phyloP scores from a whole-genome alignment of 1,284 basidiomycete genomes.

The Phenoliferia sp. region DNA sequence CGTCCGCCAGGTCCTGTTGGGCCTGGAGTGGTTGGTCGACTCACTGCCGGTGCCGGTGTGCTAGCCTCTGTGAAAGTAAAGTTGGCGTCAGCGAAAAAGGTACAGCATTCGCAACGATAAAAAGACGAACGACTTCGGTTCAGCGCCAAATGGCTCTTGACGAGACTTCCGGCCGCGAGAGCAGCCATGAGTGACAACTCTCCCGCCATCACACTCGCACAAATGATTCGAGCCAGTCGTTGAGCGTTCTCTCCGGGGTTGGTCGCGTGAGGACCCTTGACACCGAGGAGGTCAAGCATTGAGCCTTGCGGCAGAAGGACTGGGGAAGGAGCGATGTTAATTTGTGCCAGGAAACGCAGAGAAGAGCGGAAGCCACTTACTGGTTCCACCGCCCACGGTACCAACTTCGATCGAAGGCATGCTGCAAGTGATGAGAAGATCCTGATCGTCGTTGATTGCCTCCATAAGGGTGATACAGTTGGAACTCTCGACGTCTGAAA shows the following conservation, averaged over 20 bases:
- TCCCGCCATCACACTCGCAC: constrained; percentile 88
- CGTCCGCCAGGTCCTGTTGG: neutral
- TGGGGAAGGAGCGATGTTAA: neutral
- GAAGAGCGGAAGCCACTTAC: constrained; percentile 31
- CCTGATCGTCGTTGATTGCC: constrained; percentile 84
- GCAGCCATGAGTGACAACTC: constrained; percentile 78
- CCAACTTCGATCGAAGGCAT: constrained; percentile 97
- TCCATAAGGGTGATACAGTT: constrained; percentile 99
- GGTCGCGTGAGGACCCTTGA: constrained; percentile 77
- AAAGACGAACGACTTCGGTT: constrained; percentile 46
- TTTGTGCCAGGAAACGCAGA: constrained; percentile 13
- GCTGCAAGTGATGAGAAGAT: constrained; percentile 83
- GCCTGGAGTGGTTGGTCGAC: neutral
- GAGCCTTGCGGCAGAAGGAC: constrained; percentile 79
- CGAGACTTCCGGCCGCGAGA: constrained; percentile 66
- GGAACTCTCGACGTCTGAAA: constrained; percentile 84
- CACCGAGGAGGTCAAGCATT: constrained; percentile 87
- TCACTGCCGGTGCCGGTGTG: neutral
- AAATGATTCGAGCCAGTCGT: constrained; percentile 77
- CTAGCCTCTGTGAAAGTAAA: neutral
- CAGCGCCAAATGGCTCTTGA: constrained; percentile 50
- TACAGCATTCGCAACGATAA: neutral
- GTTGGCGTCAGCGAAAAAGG: neutral
- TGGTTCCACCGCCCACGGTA: constrained; percentile 91
- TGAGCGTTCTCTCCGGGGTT: constrained; percentile 82